Evolutionary conservation across 768 basidiomycete species (phyloP).

Genomic region (Hydnum rufescens): DNA sequence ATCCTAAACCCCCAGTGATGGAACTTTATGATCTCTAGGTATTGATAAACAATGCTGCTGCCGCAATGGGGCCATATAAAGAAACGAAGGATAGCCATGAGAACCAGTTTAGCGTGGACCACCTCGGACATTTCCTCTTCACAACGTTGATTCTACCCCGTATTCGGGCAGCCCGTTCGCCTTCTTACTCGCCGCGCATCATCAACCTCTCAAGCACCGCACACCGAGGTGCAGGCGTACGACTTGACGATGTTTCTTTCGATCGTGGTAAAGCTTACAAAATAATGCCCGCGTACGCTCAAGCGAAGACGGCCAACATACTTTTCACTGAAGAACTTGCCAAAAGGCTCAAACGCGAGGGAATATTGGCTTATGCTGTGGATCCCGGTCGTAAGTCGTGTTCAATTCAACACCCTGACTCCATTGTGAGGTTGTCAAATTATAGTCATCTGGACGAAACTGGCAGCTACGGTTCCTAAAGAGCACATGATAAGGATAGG

Average conservation of each 20-base stretch:
- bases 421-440: too few species aligned
- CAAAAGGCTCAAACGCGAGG: neutral
- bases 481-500: too few species aligned
- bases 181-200: neutral
- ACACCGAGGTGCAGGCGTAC: neutral
- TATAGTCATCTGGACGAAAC: too few species aligned
- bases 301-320: neutral
- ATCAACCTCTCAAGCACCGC: neutral
- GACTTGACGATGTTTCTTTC: neutral
- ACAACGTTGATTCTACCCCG: neutral
- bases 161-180: neutral
- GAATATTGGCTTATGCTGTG: neutral
- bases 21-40: neutral
- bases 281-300: neutral
- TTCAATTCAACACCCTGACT: too few species aligned
- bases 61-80: neutral
- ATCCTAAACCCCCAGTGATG: neutral
- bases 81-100: neutral
- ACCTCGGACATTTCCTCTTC: neutral
- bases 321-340: neutral
- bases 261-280: neutral
- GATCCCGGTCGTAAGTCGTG: too few species aligned
- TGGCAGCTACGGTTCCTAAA: too few species aligned
- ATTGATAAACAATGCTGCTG: slow-evolving; percentile 10
- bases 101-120: neutral